Evolutionary conservation across 176 grass and related monocot genomes (phyloP), one percentile per base, ranked within the genome.

Genomic region (Oryza glaberrima): DNA sequence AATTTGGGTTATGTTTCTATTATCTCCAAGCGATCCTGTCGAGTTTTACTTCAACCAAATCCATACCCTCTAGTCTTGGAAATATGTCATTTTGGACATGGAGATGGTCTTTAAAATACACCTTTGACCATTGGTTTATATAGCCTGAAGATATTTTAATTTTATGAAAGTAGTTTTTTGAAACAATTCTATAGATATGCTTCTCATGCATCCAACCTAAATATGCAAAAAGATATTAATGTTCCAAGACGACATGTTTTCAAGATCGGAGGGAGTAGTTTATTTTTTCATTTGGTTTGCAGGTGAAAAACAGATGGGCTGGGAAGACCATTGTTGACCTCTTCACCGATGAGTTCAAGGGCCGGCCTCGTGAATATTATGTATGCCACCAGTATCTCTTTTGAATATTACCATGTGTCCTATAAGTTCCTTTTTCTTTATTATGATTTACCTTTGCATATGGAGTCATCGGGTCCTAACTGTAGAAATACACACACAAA

Each of bases 291-390:
- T 73, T 70, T 75, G 49, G 0, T 70, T 74, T 83, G 38, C 91
- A 98, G 96, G 96, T 85, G 15, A 95, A 98, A 84, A 95, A 98
- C 70, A 90, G 96, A 68, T 95, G 96, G 96, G 88, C 87, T 35
- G 93, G 86, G 25, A 98, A 98, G 81, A 98, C 91, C 65, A 94
- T 98, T 44, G 96, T 98, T 67, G 96, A 98, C 82, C 93, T 98
- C 36, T 95, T 98, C 77, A 86, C 96, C 1, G 93, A 98, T 13
- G 96, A 98, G 84, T 98, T 98, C 85, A 98, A 92, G 78, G 96
- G 93, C 15, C 91, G 93, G 1, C 70, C 83, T 70, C 85, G 89
- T 4, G 83, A 95, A 30, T 98, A 98, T 83, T 98, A 98, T 81
- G 96, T 98, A 90, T 41, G 85, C 7, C 75, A 5, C 69, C 30